Conservation (phyloP, 2,329 filamentous ascomycete species). For the Fusarium papillatum region DNA sequence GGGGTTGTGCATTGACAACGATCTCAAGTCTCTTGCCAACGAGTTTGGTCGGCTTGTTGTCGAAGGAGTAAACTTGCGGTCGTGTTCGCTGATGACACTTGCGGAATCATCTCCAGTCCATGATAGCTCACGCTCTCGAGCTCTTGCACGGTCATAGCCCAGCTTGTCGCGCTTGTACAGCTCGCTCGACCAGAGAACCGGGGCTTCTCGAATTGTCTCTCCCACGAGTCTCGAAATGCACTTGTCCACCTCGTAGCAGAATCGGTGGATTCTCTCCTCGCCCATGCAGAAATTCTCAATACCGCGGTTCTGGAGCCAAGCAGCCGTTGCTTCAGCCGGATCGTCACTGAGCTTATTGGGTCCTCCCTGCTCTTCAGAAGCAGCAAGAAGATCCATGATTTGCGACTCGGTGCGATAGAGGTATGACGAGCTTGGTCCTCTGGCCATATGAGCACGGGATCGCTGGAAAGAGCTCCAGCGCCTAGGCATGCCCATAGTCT, state of each 20-base stretch:
- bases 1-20: slow-evolving; percentile 70
- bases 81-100: slow-evolving; percentile 68
- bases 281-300: slow-evolving; percentile 96
- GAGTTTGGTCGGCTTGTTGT: slow-evolving; percentile 61
- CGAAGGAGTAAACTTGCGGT: slow-evolving; percentile 61
- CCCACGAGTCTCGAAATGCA: slow-evolving; percentile 90
- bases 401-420: slow-evolving; percentile 87
- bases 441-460: slow-evolving; percentile 60
- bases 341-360: slow-evolving; percentile 97
- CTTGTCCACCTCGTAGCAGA: slow-evolving; percentile 90
- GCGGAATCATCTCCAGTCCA: slow-evolving; percentile 64
- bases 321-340: slow-evolving; percentile 86
- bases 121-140: slow-evolving; percentile 60
- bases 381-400: slow-evolving; percentile 88
- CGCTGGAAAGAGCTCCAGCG: slow-evolving; percentile 66
- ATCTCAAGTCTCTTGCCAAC: slow-evolving; percentile 69
- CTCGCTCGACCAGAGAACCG: slow-evolving; percentile 93
- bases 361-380: slow-evolving; percentile 85
- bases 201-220: slow-evolving; percentile 85
- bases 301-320: slow-evolving; percentile 85
- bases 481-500: slow-evolving; percentile 85
- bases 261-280: slow-evolving; percentile 94
- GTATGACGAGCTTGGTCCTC: slow-evolving; percentile 69
- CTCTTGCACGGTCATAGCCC: slow-evolving; percentile 63
- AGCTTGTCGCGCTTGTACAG: slow-evolving; percentile 85